Evolutionary conservation across 768 basidiomycete species (phyloP), one percentile per base, ranked within the genome.

Genomic region (Tephrocybe sp.): DNA sequence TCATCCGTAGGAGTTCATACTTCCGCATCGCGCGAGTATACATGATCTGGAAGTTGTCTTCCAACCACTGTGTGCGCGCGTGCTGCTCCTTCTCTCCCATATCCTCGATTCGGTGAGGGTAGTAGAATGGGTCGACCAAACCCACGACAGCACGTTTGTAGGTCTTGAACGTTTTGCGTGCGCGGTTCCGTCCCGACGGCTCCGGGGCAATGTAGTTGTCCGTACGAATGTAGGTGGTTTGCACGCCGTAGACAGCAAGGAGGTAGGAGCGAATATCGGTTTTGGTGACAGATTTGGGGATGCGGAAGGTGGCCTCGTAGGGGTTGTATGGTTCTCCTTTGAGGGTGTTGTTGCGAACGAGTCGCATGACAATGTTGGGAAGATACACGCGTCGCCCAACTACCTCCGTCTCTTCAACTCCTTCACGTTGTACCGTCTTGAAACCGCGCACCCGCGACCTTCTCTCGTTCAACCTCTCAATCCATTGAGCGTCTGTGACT

Each of bases 111-210:
- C 86, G 81, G 48, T 80, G 81, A 0, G 94, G 94, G 65, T 93
- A 96, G 73, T 95, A 93, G 76, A 98, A 98, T 1, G 94, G 94
- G 57, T 95, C 86, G 21, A 87, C 83, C 50, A 98, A 78, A 24
- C 94, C 94, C 18, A 98, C 92, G 30, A 96, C 85, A 3, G 93
- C 93, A 30, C 91, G 87, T 65, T 98, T 98, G 74, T 92, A 95
- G 18, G 85, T 86, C 58, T 76, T 77, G 60, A 78, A 69, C 2
- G 72, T 56, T 45, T 73, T 66, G 43, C 62, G 68, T 45, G 51
- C 49, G 43, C 58, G 68, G 40, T 62, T 70, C 41, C 42, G 68
- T 55, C 26, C 58, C 37, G 65, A 67, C 42, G 67, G 59, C 17
- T 79, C 61, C 38, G 85, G 81, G 0, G 86, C 79, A 53, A 86